Conservation (phyloP, 2,329 filamentous ascomycete genomes). For the Penicillium hordei region DNA sequence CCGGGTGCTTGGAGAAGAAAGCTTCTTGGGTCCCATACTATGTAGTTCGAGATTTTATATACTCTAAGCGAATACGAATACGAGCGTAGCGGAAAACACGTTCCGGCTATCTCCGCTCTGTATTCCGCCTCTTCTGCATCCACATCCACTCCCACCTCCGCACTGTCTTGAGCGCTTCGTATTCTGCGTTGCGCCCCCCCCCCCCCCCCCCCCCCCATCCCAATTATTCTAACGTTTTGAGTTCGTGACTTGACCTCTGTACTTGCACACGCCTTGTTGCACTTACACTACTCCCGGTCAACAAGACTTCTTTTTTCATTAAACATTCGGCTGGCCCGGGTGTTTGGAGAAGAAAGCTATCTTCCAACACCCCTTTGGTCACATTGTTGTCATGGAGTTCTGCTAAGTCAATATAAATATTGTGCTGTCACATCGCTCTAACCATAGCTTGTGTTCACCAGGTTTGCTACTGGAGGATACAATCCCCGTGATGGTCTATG, state of each 20-base stretch:
- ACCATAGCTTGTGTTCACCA: not conserved
- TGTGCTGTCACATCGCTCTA: not conserved
- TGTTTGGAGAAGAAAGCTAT: constrained; percentile 46
- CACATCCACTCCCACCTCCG: too few relatives aligned
- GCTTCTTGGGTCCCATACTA: not conserved
- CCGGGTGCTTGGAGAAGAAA: constrained; percentile 51
- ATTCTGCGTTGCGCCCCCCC: too few relatives aligned
- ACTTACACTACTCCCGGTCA: constrained; percentile 71
- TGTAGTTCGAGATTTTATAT: too few relatives aligned
- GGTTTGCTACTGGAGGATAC: not conserved
- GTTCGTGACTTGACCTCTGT: constrained; percentile 57
- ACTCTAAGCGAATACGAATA: too few relatives aligned
- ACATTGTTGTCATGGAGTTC: not conserved
- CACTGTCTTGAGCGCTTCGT: too few relatives aligned
- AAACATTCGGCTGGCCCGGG: constrained; percentile 51
- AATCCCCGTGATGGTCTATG: not conserved
- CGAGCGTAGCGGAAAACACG: too few relatives aligned
- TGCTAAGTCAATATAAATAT: too few relatives aligned
- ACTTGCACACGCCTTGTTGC: constrained; percentile 65
- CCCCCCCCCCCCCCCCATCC: too few relatives aligned
- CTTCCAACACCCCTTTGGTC: not conserved
- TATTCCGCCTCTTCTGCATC: too few relatives aligned
- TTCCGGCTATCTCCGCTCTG: too few relatives aligned
- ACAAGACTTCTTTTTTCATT: constrained; percentile 63
- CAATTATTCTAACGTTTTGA: too few relatives aligned